Evolutionary conservation across 2,329 filamentous ascomycete genomes (phyloP), one percentile per base, ranked within the genome.

Genomic region (Colletotrichum melonis): DNA sequence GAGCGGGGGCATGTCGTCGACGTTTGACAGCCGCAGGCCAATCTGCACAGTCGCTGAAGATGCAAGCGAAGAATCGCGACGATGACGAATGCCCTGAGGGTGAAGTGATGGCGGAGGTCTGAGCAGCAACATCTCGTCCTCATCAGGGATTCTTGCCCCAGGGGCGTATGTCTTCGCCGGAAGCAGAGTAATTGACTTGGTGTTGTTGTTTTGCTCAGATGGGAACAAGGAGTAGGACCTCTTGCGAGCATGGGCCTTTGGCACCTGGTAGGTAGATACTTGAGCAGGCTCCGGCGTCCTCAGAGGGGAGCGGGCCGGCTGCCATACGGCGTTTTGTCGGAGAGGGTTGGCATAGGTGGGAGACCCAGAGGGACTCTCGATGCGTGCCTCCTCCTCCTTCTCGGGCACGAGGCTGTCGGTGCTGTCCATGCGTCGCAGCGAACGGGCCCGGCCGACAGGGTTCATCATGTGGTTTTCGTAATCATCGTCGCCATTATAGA

Each of bases 31-130:
- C 12, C 92, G 88, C 19, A 94, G 84, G 1, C 92, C 92, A 64
- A 94, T 94, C 78, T 93, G 92, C 12, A 94, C 92, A 0, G 92
- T 94, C 28, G 91, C 91, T 11, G 89, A 89, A 57, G 92, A 93
- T 19, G 85, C 86, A 55, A 91, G 85, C 1, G 92, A 94, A 5
- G 90, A 91, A 72, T 90, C 86, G 57, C 91, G 87, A 22, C 84
- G 83, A 77, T 89, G 88, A n/a, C 86, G 84, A 16, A 80, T 78
- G 5, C 80, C 81, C 55, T 82, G 82, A 24, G 68, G 69, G 14
- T 70, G 69, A 7, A 76, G 68, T 14, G 67, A 62, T 11, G 74
- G 74, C n/a, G 74, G 74, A 5, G 74, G 74, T 19, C 63, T 66
- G 24, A 76, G 74, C 24, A 58, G 49, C 30, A 67, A 28, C 14